Percentiles rank a stretch among this genome's conserved stretches.
phyloP scores from a whole-genome alignment of 345 rosid genomes.

The Linum trigynum region DNA sequence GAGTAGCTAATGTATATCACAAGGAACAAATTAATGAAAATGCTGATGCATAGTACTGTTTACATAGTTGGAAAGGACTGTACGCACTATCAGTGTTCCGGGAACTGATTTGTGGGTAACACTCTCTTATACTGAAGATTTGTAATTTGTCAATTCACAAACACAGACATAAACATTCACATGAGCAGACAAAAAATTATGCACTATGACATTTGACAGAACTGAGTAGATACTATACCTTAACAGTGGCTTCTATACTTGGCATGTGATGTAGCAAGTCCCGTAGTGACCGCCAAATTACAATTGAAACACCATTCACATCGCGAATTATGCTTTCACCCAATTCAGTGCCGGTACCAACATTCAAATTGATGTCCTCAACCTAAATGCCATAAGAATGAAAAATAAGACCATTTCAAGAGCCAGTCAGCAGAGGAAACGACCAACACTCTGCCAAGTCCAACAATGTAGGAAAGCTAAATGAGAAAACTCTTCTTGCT shows the following conservation, averaged over 20 bases:
- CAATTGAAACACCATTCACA: conserved; percentile 83
- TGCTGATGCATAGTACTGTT: neutral
- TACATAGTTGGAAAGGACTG: neutral
- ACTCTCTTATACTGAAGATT: neutral
- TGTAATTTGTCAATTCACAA: neutral
- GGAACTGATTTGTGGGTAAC: neutral
- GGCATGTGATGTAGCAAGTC: conserved; percentile 87
- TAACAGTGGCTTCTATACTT: conserved; percentile 51
- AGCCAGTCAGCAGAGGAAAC: neutral
- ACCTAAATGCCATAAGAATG: conserved; percentile 32
- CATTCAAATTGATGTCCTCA: conserved; percentile 88
- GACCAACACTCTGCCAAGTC: neutral
- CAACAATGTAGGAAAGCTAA: neutral
- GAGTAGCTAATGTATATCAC: neutral
- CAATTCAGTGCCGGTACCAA: conserved; percentile 61
- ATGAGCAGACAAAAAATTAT: neutral
- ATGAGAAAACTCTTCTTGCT: neutral
- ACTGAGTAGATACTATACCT: conserved; percentile 39
- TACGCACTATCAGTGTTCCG: neutral
- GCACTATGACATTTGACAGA: neutral
- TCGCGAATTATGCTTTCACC: conserved; percentile 90
- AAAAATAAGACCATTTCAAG: neutral
- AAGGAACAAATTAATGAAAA: neutral
- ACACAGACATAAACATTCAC: neutral
- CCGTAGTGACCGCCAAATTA: conserved; percentile 69